Evolutionary conservation across 2,329 filamentous ascomycete species (phyloP).

Genomic region (Aspergillus luchuensis): DNA sequence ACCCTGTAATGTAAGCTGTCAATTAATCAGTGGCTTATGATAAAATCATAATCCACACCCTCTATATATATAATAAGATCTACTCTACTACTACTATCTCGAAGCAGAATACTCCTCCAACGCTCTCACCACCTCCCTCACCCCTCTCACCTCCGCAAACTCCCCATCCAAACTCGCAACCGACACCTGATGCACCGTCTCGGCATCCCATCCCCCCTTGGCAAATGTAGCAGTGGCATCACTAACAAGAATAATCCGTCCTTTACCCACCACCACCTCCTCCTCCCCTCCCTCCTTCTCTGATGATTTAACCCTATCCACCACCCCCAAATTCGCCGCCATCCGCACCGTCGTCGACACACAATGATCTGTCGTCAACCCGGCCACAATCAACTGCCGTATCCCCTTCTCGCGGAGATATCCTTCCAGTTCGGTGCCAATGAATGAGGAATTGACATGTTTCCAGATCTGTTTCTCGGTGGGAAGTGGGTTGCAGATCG

Average conservation of each 20-base stretch:
- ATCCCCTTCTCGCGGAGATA: slow-evolving; percentile 38
- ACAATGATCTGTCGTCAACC: slow-evolving; percentile 54
- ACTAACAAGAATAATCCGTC: slow-evolving; percentile 45
- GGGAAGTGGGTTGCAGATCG: slow-evolving; percentile 38
- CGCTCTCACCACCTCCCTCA: slow-evolving; percentile 39
- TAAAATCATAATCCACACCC: too few relatives aligned
- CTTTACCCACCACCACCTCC: slow-evolving; percentile 7
- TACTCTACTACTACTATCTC: too few relatives aligned
- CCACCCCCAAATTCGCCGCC: slow-evolving; percentile 51
- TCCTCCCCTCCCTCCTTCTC: slow-evolving; percentile 8
- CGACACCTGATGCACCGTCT: slow-evolving; percentile 49
- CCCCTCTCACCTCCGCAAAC: slow-evolving; percentile 47
- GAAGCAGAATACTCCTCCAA: slow-evolving; percentile 16
- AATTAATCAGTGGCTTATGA: too few relatives aligned
- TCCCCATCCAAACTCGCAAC: slow-evolving; percentile 50
- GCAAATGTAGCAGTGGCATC: slow-evolving; percentile 53
- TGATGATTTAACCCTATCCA: slow-evolving; percentile 30
- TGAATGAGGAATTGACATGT: slow-evolving; percentile 50
- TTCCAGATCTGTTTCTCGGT: slow-evolving; percentile 43
- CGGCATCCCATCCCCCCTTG: slow-evolving; percentile 48
- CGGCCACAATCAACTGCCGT: slow-evolving; percentile 45
- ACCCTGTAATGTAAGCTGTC: too few relatives aligned
- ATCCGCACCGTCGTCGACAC: slow-evolving; percentile 53
- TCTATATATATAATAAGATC: too few relatives aligned
- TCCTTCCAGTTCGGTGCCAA: slow-evolving; percentile 48